These are phyloP conservation scores for Amanita brunnescens DNA, from an alignment of 768 basidiomycete genomes.

Conservation along the genomic window DNA sequence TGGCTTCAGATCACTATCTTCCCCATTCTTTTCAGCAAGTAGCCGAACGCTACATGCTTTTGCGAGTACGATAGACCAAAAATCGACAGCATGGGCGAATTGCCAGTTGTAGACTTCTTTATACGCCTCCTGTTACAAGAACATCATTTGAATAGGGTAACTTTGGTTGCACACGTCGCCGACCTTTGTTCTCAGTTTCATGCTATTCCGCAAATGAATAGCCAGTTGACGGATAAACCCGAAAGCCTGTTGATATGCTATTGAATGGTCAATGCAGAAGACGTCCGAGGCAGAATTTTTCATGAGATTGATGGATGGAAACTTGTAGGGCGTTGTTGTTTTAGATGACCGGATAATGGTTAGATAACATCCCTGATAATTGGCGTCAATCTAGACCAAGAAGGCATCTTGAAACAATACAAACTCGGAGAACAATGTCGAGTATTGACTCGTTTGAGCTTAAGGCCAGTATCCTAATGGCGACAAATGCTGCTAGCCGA, in stretches of 20 bases:
- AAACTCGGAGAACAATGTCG: conserved; percentile 81
- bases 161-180: conserved; percentile 6
- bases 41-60: conserved; percentile 62
- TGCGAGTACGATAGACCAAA: conserved; percentile 87
- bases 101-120: conserved; percentile 99
- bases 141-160: no score
- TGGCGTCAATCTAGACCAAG: background rate
- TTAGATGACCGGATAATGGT: conserved; percentile 79
- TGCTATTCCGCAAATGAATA: conserved; percentile 83
- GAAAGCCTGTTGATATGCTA: conserved; percentile 90
- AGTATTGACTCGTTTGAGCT: conserved; percentile 72
- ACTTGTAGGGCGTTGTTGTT: conserved; percentile 75
- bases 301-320: conserved; percentile 92
- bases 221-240: conserved; percentile 93
- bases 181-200: conserved; percentile 83
- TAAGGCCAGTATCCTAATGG: conserved; percentile 71
- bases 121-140: conserved; percentile 62
- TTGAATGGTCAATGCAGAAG: conserved; percentile 67
- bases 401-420: conserved; percentile 8
- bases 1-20: conserved; percentile 75
- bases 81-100: conserved; percentile 91
- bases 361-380: conserved; percentile 75
- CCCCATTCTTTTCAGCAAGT: conserved; percentile 27
- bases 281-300: conserved; percentile 95
- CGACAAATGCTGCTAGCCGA: conserved; percentile 79